phyloP scores from a whole-genome alignment of 768 basidiomycete genomes.

The Hypsizygus marmoreus region DNA sequence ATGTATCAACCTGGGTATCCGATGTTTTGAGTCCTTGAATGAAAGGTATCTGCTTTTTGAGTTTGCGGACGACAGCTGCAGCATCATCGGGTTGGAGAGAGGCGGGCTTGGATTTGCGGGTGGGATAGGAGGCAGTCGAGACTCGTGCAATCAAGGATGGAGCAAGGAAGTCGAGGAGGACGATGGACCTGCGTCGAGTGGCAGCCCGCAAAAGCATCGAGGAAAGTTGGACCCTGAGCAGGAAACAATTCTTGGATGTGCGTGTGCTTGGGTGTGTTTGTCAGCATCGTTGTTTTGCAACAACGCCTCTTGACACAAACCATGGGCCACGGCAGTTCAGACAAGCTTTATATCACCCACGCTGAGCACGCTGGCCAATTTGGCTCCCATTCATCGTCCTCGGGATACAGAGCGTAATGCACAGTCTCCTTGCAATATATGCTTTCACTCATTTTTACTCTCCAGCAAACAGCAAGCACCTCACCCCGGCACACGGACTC shows the following conservation, averaged over 20 bases:
- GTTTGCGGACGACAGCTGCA: constrained; percentile 12
- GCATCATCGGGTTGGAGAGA: constrained; percentile 8
- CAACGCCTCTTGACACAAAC: constrained; percentile 12
- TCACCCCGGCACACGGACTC: constrained; percentile 65
- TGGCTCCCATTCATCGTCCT: constrained; percentile 81
- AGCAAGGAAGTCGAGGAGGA: constrained; percentile 45
- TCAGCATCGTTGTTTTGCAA: neutral
- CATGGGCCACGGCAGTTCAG: constrained; percentile 87
- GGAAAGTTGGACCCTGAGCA: constrained; percentile 2
- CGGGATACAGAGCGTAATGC: constrained; percentile 66
- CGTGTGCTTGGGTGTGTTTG: neutral
- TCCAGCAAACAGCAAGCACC: constrained; percentile 68
- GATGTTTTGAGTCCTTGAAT: constrained; percentile 10
- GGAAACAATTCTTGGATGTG: constrained; percentile 4
- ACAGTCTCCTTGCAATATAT: constrained; percentile 6
- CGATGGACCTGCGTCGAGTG: constrained; percentile 24
- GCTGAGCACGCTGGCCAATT: constrained; percentile 81
- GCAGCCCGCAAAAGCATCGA: constrained; percentile 14
- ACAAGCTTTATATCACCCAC: constrained; percentile 89
- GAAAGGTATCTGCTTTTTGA: constrained; percentile 14
- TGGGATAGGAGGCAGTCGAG: constrained; percentile 4
- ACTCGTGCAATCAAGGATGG: constrained; percentile 32
- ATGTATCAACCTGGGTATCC: constrained; percentile 19
- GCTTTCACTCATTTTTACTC: constrained; percentile 12
- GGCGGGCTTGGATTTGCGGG: neutral